These are phyloP conservation scores for Rhodotorula sp. DNA, from an alignment of 1,284 basidiomycete species.

Conservation along the genomic window DNA sequence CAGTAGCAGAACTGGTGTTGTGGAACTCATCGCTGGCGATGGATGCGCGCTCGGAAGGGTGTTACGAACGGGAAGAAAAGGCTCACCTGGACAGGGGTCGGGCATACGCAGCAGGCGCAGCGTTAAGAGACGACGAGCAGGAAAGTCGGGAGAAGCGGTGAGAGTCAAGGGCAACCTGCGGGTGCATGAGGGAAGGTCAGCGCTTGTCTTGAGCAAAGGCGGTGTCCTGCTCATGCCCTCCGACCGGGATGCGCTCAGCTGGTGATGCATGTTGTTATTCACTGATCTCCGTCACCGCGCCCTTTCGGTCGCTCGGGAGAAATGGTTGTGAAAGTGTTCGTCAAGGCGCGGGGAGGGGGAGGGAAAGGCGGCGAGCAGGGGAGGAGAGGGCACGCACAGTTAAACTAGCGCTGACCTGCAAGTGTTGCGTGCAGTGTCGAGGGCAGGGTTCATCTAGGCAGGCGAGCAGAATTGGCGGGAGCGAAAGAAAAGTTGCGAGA, in stretches of 20 bases:
- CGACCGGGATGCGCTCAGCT: slow-evolving; percentile 17
- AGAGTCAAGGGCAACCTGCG: neutral
- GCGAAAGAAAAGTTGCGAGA: neutral
- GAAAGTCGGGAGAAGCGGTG: neutral
- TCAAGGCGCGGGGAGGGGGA: slow-evolving; percentile 4
- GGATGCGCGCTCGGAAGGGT: neutral
- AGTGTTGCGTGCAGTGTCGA: neutral
- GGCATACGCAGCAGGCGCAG: no score
- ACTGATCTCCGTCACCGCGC: slow-evolving; percentile 25
- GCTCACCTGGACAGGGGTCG: no score
- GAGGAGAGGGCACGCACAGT: neutral
- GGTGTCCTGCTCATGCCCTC: neutral
- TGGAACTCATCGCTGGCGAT: slow-evolving; percentile 25
- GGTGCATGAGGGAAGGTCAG: neutral
- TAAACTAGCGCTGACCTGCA: neutral
- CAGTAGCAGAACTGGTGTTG: slow-evolving; percentile 31
- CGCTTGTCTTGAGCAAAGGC: neutral
- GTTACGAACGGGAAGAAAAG: neutral
- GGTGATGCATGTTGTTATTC: slow-evolving; percentile 31
- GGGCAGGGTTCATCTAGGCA: no score
- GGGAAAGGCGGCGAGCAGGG: neutral
- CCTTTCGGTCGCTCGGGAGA: slow-evolving; percentile 29
- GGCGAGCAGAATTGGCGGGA: neutral
- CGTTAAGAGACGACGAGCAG: no score
- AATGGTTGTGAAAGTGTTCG: slow-evolving; percentile 21